Evolutionary conservation across 148 eudicot genomes (phyloP), one percentile per base, ranked within the genome.

Genomic region (Camellia japonica): DNA sequence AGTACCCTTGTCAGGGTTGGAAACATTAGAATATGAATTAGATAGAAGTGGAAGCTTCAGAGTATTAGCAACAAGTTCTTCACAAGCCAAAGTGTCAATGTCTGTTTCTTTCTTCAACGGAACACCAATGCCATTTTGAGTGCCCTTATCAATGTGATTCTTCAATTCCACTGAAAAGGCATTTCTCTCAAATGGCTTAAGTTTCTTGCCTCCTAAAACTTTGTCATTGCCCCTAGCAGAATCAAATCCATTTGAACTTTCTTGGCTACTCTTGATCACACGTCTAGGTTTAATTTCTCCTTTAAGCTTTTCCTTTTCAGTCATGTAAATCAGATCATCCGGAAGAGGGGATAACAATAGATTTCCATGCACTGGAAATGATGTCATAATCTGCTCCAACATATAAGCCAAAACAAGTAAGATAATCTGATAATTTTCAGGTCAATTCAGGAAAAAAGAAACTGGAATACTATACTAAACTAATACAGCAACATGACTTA

Each of bases 381-480:
- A 90, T 69, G 94, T 92, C 99, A 96, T 96, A 76, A 91, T 91
- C 99, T 96, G 94, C 89, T 63, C 82, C 78, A 83, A 67, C 61
- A 46, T 41, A 58, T 70, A 30, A 83, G 18, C 55, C 79, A 83
- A 16, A 79, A 43, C 42, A 63, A 30, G 38, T 30, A 30, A 71
- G 78, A 71, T 16, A 59, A 62, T 58, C 59, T 12, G 68, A 46
- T 62, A 14, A 73, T 62, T 56, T 38, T 71, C 11, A 56, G 56
- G 19, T 70, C 47, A 76, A 13, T 75, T 55, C 11, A 65, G 69
- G 52, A 18, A 52, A 43, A 67, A 47, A 23, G 23, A 68, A 70
- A 41, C 38, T 71, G 69, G 66, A 58, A 2, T 30, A 30, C 38
- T 30, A 30, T 30, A 68, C 12, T 23, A 66, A 70, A 68, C 80